These are phyloP conservation scores for Lactarius vividus DNA, from an alignment of 768 basidiomycete species.

Conservation along the genomic window DNA sequence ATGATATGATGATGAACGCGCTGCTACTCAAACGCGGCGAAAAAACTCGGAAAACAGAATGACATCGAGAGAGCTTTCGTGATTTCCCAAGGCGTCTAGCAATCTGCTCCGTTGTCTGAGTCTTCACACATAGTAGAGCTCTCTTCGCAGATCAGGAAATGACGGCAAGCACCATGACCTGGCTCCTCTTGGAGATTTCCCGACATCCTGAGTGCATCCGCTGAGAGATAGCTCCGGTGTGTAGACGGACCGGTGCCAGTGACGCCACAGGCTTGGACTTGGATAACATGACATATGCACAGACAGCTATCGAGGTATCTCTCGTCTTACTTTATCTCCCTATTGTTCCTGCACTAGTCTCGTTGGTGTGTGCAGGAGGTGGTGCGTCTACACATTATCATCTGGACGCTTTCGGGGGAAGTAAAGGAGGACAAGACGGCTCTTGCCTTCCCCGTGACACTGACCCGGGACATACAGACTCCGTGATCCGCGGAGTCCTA, in stretches of 20 bases:
- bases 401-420: constrained; percentile 9
- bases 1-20: no score
- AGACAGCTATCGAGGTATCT: constrained; percentile 19
- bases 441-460: constrained; percentile 9
- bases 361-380: constrained; percentile 6
- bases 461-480: not conserved
- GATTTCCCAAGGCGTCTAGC: not conserved
- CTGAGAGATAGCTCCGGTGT: no score
- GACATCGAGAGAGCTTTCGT: no score
- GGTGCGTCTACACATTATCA: constrained; percentile 17
- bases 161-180: constrained; percentile 17
- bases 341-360: not conserved
- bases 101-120: not conserved
- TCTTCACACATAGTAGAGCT: no score
- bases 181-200: constrained; percentile 20
- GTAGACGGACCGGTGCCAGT: not conserved
- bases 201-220: not conserved
- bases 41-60: no score
- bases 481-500: not conserved
- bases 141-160: constrained; percentile 26
- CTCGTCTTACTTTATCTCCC: not conserved
- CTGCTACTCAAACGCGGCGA: no score
- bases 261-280: constrained; percentile 2
- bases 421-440: constrained; percentile 4
- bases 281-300: constrained; percentile 10